phyloP scores from a whole-genome alignment of 2,329 filamentous ascomycete species.

The Beauveria brongniartii region DNA sequence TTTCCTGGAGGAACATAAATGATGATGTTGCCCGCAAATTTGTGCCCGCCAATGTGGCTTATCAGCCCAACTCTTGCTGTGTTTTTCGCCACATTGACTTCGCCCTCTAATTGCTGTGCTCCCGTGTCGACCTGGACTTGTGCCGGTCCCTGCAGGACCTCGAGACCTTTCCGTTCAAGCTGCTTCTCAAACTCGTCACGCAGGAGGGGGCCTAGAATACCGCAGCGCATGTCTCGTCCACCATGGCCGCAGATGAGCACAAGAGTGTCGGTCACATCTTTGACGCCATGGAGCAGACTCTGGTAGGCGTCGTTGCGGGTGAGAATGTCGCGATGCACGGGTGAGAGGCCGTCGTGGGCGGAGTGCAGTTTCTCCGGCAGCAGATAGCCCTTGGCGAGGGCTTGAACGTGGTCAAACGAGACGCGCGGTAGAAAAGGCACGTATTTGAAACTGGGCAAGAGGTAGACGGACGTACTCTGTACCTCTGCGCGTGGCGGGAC shows the following conservation, averaged over 20 bases:
- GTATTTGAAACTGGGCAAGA: conserved; percentile 79
- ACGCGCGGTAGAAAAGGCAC: conserved; percentile 62
- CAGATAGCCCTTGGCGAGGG: conserved; percentile 57
- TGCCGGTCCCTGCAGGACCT: conserved; percentile 39
- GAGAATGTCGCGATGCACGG: conserved; percentile 45
- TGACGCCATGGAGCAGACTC: conserved; percentile 45
- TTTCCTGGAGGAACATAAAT: conserved; percentile 61
- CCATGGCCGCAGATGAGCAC: conserved; percentile 86
- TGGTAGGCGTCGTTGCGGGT: conserved; percentile 44
- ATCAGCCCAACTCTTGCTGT: conserved; percentile 60
- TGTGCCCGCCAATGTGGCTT: conserved; percentile 77
- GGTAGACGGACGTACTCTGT: conserved; percentile 57
- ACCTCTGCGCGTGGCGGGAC: conserved; percentile 34
- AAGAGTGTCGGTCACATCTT: conserved; percentile 58
- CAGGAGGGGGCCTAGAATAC: conserved; percentile 68
- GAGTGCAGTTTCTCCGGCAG: conserved; percentile 55
- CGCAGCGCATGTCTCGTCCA: conserved; percentile 73
- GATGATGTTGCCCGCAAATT: conserved; percentile 79
- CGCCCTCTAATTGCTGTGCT: conserved; percentile 17
- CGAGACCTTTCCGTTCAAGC: conserved; percentile 41
- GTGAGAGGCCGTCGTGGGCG: conserved; percentile 51
- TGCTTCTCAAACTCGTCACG: conserved; percentile 59
- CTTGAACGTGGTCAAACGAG: conserved; percentile 45
- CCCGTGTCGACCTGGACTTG: conserved; percentile 26
- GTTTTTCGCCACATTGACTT: conserved; percentile 10